Percentiles rank a stretch among this genome's conserved stretches.
These are phyloP conservation scores for Cladochytrium tenue DNA, from an alignment of 371 early-diverging fungal genomes.

Conservation along the genomic window DNA sequence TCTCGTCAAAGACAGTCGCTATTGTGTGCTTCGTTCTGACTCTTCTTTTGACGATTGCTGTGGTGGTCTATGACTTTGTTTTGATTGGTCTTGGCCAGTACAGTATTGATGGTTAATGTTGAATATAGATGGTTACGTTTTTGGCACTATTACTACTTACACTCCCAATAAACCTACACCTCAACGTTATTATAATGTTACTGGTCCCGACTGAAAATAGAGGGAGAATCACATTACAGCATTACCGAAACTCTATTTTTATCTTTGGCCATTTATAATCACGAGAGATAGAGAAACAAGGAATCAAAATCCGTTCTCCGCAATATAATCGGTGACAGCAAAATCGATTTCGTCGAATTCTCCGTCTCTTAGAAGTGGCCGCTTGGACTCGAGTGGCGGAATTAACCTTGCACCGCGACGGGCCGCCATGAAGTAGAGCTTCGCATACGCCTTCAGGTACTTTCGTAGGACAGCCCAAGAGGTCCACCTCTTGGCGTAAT, in stretches of 20 bases:
- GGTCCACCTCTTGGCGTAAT: slow-evolving; percentile 52
- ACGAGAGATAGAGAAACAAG: too few species aligned
- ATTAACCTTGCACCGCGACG: slow-evolving; percentile 40
- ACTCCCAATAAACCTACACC: too few species aligned
- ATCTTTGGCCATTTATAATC: too few species aligned
- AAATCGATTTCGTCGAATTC: slow-evolving; percentile 52
- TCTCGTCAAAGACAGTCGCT: slow-evolving; percentile 33
- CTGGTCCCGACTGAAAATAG: too few species aligned
- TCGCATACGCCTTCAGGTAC: slow-evolving; percentile 43
- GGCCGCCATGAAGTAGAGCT: slow-evolving; percentile 45
- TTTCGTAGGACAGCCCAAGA: slow-evolving; percentile 44
- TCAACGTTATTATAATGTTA: too few species aligned
- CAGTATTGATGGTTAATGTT: too few species aligned
- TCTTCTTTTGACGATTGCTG: slow-evolving; percentile 24
- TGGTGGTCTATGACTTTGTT: slow-evolving; percentile 28
- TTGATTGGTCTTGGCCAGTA: slow-evolving; percentile 16
- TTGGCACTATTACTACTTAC: too few species aligned
- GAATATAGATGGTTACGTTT: too few species aligned
- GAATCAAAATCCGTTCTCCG: slow-evolving; percentile 41
- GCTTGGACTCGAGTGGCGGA: slow-evolving; percentile 37
- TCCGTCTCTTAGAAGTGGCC: slow-evolving; percentile 43
- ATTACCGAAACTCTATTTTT: too few species aligned
- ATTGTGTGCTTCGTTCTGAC: slow-evolving; percentile 26
- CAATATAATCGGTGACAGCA: slow-evolving; percentile 48
- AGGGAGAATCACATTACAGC: too few species aligned